Percentiles rank a stretch among this genome's conserved stretches.
Conservation (phyloP, 176 grass and related monocot species). For the Microstegium vimineum region DNA sequence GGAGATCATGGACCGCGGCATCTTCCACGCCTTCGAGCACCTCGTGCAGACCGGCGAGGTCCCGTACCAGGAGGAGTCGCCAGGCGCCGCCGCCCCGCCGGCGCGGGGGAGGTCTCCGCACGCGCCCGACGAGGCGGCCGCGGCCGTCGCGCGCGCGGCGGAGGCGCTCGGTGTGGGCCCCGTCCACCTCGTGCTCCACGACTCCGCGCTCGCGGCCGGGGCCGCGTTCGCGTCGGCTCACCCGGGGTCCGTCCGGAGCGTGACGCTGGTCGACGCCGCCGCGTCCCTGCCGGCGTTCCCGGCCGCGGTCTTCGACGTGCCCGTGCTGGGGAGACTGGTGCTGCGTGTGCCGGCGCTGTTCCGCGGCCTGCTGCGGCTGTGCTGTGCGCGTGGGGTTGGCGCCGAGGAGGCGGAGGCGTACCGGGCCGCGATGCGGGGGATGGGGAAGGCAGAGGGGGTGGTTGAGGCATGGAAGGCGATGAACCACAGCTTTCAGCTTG, state of each 20-base stretch:
- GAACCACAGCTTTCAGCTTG: slow-evolving; percentile 82
- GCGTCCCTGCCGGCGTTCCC: slow-evolving; percentile 59
- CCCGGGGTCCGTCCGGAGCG: slow-evolving; percentile 40
- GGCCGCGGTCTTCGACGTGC: slow-evolving; percentile 49
- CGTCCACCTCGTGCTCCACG: slow-evolving; percentile 76
- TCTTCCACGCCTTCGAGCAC: slow-evolving; percentile 88
- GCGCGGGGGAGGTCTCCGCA: slow-evolving; percentile 20
- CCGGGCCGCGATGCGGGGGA: slow-evolving; percentile 38
- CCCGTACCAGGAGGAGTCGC: slow-evolving; percentile 51
- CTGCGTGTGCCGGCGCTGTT: slow-evolving; percentile 55
- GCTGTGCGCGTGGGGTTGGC: slow-evolving; percentile 54
- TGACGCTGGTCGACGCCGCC: slow-evolving; percentile 61
- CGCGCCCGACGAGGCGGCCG: slow-evolving; percentile 35
- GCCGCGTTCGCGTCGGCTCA: slow-evolving; percentile 43
- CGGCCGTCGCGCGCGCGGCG: slow-evolving; percentile 37
- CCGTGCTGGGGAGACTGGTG: slow-evolving; percentile 47
- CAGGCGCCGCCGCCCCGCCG: neutral
- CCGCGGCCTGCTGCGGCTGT: slow-evolving; percentile 54
- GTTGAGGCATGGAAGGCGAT: slow-evolving; percentile 57
- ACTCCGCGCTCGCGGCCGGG: slow-evolving; percentile 51
- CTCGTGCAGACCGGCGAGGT: slow-evolving; percentile 67
- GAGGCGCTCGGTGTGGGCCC: slow-evolving; percentile 46
- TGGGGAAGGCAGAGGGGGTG: slow-evolving; percentile 40
- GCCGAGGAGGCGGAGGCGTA: slow-evolving; percentile 39
- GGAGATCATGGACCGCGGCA: slow-evolving; percentile 55